These are phyloP conservation scores for Neurospora sp. DNA, from an alignment of 495 filamentous ascomycete genomes.

Conservation along the genomic window DNA sequence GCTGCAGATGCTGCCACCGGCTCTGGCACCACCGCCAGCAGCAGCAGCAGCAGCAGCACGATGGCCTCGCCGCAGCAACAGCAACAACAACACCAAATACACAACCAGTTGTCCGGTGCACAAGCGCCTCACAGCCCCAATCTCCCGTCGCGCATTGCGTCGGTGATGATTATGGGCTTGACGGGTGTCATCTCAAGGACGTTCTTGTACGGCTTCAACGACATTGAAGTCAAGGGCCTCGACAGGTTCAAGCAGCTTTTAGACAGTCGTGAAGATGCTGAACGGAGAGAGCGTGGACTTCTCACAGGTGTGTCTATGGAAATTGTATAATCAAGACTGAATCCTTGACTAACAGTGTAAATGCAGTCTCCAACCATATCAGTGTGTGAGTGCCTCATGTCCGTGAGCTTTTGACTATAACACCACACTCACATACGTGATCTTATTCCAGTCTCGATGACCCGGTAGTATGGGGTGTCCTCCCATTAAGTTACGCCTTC, in stretches of 20 bases:
- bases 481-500: slow-evolving; percentile 62
- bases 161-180: slow-evolving; percentile 43
- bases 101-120: background rate
- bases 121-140: slow-evolving; percentile 27
- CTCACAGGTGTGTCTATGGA: slow-evolving; percentile 57
- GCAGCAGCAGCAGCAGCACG: background rate
- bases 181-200: slow-evolving; percentile 31
- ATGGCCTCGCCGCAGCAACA: background rate
- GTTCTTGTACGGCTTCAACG: slow-evolving; percentile 42
- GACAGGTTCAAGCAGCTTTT: slow-evolving; percentile 65
- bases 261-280: slow-evolving; percentile 59
- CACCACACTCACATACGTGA: too few species aligned
- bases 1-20: slow-evolving; percentile 4
- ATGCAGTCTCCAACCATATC: slow-evolving; percentile 82
- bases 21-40: background rate
- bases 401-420: slow-evolving; percentile 8
- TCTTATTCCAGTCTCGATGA: slow-evolving; percentile 64
- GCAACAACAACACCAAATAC: background rate
- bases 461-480: slow-evolving; percentile 81
- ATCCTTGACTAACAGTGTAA: slow-evolving; percentile 5
- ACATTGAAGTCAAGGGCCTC: slow-evolving; percentile 57
- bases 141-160: slow-evolving; percentile 43
- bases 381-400: slow-evolving; percentile 66
- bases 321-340: background rate
- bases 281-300: slow-evolving; percentile 61